These are phyloP conservation scores for Ceratocystis papillata DNA, from an alignment of 2,329 filamentous ascomycete species.

Conservation along the genomic window DNA sequence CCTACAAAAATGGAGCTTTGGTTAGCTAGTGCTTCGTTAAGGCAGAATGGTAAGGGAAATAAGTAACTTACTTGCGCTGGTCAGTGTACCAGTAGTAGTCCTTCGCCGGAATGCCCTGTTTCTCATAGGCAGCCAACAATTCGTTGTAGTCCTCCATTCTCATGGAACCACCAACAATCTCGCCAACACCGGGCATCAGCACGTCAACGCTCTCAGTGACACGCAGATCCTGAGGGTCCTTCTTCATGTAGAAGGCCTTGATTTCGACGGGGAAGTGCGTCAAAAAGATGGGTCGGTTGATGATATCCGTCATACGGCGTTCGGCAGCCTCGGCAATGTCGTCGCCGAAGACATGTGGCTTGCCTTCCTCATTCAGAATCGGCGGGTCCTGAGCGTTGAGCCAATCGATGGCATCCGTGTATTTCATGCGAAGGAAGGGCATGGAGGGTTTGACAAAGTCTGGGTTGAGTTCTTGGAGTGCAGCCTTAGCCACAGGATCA, in stretches of 20 bases:
- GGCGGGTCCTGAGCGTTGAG: conserved; percentile 66
- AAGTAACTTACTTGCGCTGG: conserved; percentile 68
- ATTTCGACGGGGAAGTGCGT: conserved; percentile 96
- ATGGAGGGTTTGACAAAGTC: conserved; percentile 69
- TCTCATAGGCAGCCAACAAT: conserved; percentile 76
- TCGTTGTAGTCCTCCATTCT: conserved; percentile 88
- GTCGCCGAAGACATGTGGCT: conserved; percentile 84
- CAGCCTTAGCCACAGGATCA: conserved; percentile 59
- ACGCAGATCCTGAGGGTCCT: conserved; percentile 62
- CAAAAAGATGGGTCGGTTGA: conserved; percentile 89
- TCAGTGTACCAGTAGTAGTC: conserved; percentile 99
- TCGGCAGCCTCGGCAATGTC: conserved; percentile 97
- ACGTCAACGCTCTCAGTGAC: conserved; percentile 89
- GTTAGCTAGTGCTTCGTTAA: conserved; percentile 11
- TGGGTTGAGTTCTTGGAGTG: conserved; percentile 82
- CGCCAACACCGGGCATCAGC: conserved; percentile 83
- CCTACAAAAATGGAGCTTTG: conserved; percentile 35
- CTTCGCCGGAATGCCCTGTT: conserved; percentile 70
- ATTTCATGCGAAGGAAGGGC: conserved; percentile 91
- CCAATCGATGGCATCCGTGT: conserved; percentile 90
- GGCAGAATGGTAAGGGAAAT: conserved; percentile 7
- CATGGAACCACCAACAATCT: conserved; percentile 95
- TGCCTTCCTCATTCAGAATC: conserved; percentile 84
- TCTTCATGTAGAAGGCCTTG: conserved; percentile 99
- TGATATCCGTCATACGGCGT: conserved; percentile 90